Conservation (phyloP, 2,329 filamentous ascomycete species). For the Zymoseptoria passerinii region DNA sequence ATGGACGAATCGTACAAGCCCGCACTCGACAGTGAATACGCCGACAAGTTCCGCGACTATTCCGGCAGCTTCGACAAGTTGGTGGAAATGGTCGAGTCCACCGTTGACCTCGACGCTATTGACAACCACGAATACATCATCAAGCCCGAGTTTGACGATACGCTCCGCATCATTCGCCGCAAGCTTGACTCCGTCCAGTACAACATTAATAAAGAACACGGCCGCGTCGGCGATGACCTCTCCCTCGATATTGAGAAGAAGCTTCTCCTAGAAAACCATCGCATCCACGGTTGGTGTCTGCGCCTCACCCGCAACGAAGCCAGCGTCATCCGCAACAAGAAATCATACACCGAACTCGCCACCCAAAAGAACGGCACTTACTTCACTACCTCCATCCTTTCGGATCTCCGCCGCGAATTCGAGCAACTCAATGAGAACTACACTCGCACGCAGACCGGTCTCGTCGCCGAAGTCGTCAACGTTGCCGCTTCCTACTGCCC, state of each 20-base stretch:
- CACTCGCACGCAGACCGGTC: slow-evolving; percentile 82
- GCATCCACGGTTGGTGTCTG: slow-evolving; percentile 94
- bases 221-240: slow-evolving; percentile 67
- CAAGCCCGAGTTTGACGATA: slow-evolving; percentile 94
- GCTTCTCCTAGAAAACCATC: slow-evolving; percentile 93
- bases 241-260: slow-evolving; percentile 96
- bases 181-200: slow-evolving; percentile 77
- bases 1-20: slow-evolving; percentile 94
- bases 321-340: slow-evolving; percentile 85
- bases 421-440: slow-evolving; percentile 93
- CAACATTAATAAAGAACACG: slow-evolving; percentile 78
- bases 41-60: slow-evolving; percentile 64
- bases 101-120: slow-evolving; percentile 87
- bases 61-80: slow-evolving; percentile 74
- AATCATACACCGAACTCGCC: slow-evolving; percentile 83
- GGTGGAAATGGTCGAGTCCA: slow-evolving; percentile 97
- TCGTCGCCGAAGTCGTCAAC: slow-evolving; percentile 85
- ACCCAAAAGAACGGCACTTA: slow-evolving; percentile 99
- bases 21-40: slow-evolving; percentile 79
- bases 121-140: slow-evolving; percentile 98
- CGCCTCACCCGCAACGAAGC: slow-evolving; percentile 84
- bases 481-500: slow-evolving; percentile 94
- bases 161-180: slow-evolving; percentile 76
- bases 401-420: slow-evolving; percentile 76
- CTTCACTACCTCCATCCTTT: slow-evolving; percentile 81